Conservation (phyloP, 345 rosid genomes). For the Populus ilicifolia region DNA sequence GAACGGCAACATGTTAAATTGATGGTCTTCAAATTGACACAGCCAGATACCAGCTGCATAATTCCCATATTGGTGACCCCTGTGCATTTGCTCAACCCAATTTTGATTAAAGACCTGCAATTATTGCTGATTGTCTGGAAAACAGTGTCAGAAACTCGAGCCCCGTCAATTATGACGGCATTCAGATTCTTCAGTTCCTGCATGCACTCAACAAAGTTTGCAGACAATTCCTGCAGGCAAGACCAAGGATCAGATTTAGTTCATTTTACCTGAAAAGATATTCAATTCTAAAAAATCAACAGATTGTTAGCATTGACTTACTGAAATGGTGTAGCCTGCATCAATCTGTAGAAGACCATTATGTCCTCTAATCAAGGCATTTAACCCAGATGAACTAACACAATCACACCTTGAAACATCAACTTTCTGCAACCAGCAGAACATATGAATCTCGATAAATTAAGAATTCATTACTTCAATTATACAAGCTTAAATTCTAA, state of each 20-base stretch:
- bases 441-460: neutral
- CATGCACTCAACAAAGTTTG: constrained; percentile 32
- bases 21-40: constrained; percentile 49
- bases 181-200: constrained; percentile 58
- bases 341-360: constrained; percentile 46
- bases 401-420: constrained; percentile 76
- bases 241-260: constrained; percentile 3
- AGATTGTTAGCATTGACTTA: constrained; percentile 36
- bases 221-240: constrained; percentile 52
- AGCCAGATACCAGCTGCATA: constrained; percentile 54
- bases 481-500: neutral
- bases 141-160: constrained; percentile 49
- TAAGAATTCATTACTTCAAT: neutral
- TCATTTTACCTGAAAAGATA: neutral
- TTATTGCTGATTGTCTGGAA: constrained; percentile 42
- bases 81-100: constrained; percentile 72
- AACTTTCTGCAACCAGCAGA: constrained; percentile 41
- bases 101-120: constrained; percentile 59
- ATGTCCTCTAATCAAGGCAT: constrained; percentile 54
- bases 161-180: constrained; percentile 53
- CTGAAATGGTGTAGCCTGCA: constrained; percentile 64
- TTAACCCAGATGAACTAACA: constrained; percentile 52
- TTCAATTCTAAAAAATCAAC: neutral
- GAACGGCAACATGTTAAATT: constrained; percentile 70
- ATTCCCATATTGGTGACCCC: constrained; percentile 61